Evolutionary conservation across 2,329 filamentous ascomycete species (phyloP), one percentile per base, ranked within the genome.

Genomic region (Gyromitra esculenta): DNA sequence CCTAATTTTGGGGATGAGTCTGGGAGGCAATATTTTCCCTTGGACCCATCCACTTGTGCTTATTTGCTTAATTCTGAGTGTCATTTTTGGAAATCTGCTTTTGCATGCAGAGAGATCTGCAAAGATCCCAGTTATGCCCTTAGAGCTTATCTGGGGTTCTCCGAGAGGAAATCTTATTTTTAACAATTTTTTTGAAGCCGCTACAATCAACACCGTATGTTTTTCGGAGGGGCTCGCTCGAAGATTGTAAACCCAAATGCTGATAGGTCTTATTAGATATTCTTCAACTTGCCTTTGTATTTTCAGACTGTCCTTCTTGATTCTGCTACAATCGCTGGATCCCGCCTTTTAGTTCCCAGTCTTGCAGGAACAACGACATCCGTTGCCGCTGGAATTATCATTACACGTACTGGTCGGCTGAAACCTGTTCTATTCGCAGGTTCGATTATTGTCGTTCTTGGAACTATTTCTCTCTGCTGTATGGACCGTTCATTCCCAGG

Each of bases 241-340:
- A 39, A 50, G 62, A 56, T 31, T 37, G 1, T 4, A 21, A 21
- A 11, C 21, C 15, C 60, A 11, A 43, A 25, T 48, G 31, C 63
- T 69, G 31, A 63, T 21, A 31, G 9, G 15, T 11, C 11, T 56
- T 1, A 31, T 3, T 56, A 87, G 86, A 88, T 91, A 78, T 84
- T 92, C 15, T 92, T 92, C 83, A 90, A 91, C 80, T 89, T 89
- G 5, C 92, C 92, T 0, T 85, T 94, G 6, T 94, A 91, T 84
- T 94, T 92, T 84, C 91, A 93, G 82, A 91, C 90, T 48, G 91
- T 93, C 35, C 89, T 92, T 62, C 86, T 91, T 66, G 89, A 90
- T 74, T 87, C 86, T 5, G 90, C 92, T 15, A 93, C 91, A 0
- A 85, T 86, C 31, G 92, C 91, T 0, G 92, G 92, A n/a, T 87